Evolutionary conservation across 345 rosid species (phyloP).

Genomic region (Eucalyptus melliodora): DNA sequence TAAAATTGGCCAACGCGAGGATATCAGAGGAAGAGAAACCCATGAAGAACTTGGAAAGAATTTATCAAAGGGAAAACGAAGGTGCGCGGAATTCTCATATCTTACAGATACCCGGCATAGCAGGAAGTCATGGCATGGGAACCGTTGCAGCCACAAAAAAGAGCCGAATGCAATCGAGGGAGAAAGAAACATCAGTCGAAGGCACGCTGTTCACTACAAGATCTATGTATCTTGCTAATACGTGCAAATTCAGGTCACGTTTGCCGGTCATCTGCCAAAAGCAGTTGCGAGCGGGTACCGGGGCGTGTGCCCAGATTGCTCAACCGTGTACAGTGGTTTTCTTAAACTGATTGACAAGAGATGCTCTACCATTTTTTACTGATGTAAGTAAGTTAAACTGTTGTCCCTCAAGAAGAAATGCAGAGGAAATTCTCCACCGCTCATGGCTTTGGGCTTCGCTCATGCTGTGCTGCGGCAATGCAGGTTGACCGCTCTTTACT

Average conservation of each 20-base stretch:
- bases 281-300: slow-evolving; percentile 37
- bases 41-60: background rate
- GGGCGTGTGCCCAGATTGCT: background rate
- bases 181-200: slow-evolving; percentile 5
- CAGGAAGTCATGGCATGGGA: background rate
- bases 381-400: background rate
- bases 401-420: background rate
- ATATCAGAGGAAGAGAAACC: slow-evolving; percentile 5
- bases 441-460: background rate
- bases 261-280: slow-evolving; percentile 33
- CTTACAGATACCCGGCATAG: slow-evolving; percentile 8
- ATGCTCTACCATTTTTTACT: no score
- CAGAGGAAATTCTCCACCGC: background rate
- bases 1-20: background rate
- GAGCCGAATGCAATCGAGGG: slow-evolving; percentile 1
- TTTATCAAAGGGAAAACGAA: background rate
- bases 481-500: background rate
- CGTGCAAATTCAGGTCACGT: slow-evolving; percentile 39
- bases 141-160: slow-evolving; percentile 9
- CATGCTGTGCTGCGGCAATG: background rate
- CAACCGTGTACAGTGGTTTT: slow-evolving; percentile 35
- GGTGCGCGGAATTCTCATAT: background rate
- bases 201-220: slow-evolving; percentile 12
- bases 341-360: slow-evolving; percentile 13
- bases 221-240: slow-evolving; percentile 15